Conservation (phyloP, 257 asterid species). For the Lithospermum erythrorhizon region DNA sequence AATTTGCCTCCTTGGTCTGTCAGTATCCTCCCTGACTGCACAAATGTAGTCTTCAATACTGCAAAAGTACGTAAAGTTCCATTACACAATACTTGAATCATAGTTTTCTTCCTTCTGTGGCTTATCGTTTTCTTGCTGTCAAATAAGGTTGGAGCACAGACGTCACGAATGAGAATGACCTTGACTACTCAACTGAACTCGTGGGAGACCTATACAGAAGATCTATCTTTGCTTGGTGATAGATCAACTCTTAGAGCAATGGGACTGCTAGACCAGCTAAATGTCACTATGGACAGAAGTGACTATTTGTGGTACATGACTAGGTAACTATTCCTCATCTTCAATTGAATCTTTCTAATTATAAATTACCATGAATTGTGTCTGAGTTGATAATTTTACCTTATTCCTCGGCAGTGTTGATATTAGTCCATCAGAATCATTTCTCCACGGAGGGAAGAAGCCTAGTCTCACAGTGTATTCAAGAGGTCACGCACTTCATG, state of each 20-base stretch:
- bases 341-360: not conserved
- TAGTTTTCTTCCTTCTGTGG: not conserved
- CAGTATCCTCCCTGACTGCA: constrained; percentile 69
- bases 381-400: not conserved
- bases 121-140: not conserved
- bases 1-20: constrained; percentile 68
- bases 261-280: constrained; percentile 57
- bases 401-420: constrained; percentile 29
- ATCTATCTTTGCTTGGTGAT: constrained; percentile 26
- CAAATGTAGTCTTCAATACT: constrained; percentile 46
- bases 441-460: constrained; percentile 31
- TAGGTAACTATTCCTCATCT: constrained; percentile 21
- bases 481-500: constrained; percentile 48
- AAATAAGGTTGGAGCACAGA: constrained; percentile 35
- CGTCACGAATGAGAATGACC: constrained; percentile 32
- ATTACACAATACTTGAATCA: not conserved
- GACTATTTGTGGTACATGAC: constrained; percentile 69
- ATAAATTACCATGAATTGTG: not conserved
- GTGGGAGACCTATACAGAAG: constrained; percentile 52
- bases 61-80: constrained; percentile 30
- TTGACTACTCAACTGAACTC: constrained; percentile 28
- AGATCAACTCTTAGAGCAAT: constrained; percentile 26
- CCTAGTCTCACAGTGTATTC: constrained; percentile 42
- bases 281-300: constrained; percentile 49
- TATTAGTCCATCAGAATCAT: constrained; percentile 45